These are phyloP conservation scores for Fusarium sp. DNA, from an alignment of 2,329 filamentous ascomycete species.

Conservation along the genomic window DNA sequence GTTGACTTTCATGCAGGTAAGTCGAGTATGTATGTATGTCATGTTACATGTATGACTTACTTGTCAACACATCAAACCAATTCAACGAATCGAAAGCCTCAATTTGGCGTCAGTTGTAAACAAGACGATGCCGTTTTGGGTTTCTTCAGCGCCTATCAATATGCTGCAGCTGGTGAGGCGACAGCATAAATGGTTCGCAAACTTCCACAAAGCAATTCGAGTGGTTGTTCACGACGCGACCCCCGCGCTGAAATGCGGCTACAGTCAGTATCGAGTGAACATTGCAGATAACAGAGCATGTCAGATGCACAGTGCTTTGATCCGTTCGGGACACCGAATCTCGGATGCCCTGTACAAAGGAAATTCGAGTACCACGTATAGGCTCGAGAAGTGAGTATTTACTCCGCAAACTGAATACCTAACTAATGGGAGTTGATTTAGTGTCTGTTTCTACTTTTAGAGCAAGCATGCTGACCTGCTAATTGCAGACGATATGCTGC, in stretches of 20 bases:
- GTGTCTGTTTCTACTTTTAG: background rate
- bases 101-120: constrained; percentile 22
- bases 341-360: background rate
- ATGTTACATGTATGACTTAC: constrained; percentile 29
- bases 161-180: constrained; percentile 13
- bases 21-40: constrained; percentile 26
- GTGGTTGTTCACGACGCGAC: constrained; percentile 25
- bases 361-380: background rate
- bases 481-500: background rate
- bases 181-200: constrained; percentile 32
- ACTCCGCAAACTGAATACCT: background rate
- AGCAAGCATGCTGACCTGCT: background rate
- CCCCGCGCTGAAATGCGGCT: constrained; percentile 9
- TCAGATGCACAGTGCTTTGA: constrained; percentile 8
- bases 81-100: constrained; percentile 9
- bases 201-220: constrained; percentile 11
- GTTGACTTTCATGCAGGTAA: background rate
- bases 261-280: background rate
- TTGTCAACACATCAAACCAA: constrained; percentile 9
- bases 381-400: background rate
- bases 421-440: background rate
- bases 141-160: constrained; percentile 10
- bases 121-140: constrained; percentile 24
- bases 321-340: background rate
- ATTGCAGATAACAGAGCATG: constrained; percentile 10